These are phyloP conservation scores for Microbotryum intermedium DNA, from an alignment of 1,284 basidiomycete genomes.

Conservation along the genomic window DNA sequence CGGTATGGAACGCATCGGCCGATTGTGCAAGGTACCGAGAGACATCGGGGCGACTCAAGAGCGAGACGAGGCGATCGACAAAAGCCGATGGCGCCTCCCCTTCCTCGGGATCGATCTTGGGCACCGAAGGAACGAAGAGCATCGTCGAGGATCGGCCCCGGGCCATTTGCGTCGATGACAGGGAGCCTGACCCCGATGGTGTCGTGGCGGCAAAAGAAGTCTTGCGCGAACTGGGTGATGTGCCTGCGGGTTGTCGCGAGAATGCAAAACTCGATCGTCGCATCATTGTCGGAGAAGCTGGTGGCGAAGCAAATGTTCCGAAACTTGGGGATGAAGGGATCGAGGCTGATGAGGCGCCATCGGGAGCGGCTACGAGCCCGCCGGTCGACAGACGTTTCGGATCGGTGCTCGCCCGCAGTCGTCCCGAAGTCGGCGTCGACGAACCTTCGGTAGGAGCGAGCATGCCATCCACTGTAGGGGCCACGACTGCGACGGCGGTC, in stretches of 20 bases:
- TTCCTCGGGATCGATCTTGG: conserved; percentile 1
- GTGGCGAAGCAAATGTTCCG: too few species aligned
- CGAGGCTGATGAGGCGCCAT: not conserved
- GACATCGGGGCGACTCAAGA: not conserved
- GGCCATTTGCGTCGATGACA: not conserved
- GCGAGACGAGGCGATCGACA: conserved; percentile 44
- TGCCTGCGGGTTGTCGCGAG: too few species aligned
- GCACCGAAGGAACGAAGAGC: not conserved
- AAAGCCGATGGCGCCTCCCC: conserved; percentile 65
- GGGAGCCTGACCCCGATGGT: conserved; percentile 1
- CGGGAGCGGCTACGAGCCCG: not conserved
- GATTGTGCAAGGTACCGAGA: conserved; percentile 42
- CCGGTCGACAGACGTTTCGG: conserved; percentile 15
- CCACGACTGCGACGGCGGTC: not conserved
- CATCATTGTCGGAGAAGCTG: too few species aligned
- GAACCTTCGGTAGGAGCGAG: too few species aligned
- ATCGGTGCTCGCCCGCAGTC: conserved; percentile 22
- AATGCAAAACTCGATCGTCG: too few species aligned
- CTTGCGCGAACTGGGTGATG: not conserved
- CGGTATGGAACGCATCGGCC: conserved; percentile 59
- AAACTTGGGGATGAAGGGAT: not conserved
- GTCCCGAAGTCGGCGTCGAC: not conserved
- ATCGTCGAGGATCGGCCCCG: not conserved
- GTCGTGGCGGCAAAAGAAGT: not conserved
- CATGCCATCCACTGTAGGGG: not conserved